Percentiles rank a stretch among this genome's conserved stretches.
phyloP scores from a whole-genome alignment of 176 grass and related monocot genomes.

The Ensete glaucum region DNA sequence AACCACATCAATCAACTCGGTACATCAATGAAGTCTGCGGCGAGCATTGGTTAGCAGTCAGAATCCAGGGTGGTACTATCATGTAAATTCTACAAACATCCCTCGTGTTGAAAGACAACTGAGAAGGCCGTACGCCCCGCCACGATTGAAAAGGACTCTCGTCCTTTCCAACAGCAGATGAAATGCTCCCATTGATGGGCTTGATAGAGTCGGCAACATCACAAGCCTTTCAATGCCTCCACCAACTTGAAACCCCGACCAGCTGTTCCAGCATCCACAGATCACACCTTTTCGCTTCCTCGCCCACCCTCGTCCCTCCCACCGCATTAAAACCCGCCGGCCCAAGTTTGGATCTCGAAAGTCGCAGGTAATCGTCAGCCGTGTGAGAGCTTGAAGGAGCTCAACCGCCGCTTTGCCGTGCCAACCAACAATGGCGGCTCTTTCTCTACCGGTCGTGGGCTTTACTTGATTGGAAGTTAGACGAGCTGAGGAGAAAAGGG shows the following conservation, averaged over 20 bases:
- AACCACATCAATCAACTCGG: too few species aligned
- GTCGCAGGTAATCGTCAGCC: neutral
- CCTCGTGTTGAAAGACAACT: too few species aligned
- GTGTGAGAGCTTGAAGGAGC: neutral
- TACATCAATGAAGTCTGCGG: too few species aligned
- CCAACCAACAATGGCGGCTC: slow-evolving; percentile 3
- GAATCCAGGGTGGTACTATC: too few species aligned
- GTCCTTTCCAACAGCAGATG: neutral
- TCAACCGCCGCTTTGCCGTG: neutral
- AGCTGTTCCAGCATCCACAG: neutral
- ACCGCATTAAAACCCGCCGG: neutral
- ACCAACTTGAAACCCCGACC: neutral
- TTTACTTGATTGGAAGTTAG: neutral
- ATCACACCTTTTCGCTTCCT: neutral
- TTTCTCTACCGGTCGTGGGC: neutral
- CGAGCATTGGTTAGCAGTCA: too few species aligned
- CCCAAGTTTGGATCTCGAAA: neutral
- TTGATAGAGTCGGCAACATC: neutral
- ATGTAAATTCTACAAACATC: too few species aligned
- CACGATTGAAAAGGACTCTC: neutral
- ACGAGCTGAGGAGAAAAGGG: neutral
- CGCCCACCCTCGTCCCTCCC: neutral
- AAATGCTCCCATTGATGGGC: neutral
- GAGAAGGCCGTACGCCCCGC: neutral
- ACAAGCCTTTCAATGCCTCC: slow-evolving; percentile 2